A percentile compares a stretch with the other conserved stretches of the same genome.
These are phyloP conservation scores for Zelopaecilomyces penicillatus DNA, from an alignment of 2,329 filamentous ascomycete genomes.

Conservation along the genomic window DNA sequence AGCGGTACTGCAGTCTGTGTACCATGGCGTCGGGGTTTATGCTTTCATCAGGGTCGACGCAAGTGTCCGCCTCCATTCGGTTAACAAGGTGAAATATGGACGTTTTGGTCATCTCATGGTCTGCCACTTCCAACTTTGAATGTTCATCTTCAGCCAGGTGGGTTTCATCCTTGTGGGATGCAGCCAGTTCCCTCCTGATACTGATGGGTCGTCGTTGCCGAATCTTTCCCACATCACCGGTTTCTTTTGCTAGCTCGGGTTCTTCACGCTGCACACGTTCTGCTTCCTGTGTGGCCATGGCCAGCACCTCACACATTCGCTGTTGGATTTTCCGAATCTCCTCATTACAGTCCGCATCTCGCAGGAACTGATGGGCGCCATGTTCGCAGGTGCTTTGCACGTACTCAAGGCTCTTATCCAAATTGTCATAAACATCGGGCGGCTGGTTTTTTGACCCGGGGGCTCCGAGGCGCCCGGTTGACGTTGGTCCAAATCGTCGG, in stretches of 20 bases:
- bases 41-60: constrained; percentile 34
- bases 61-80: constrained; percentile 25
- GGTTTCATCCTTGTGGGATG: constrained; percentile 20
- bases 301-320: constrained; percentile 55
- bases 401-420: constrained; percentile 71
- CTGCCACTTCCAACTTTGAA: constrained; percentile 13
- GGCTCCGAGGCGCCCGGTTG: constrained; percentile 18
- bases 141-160: constrained; percentile 16
- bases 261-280: constrained; percentile 47
- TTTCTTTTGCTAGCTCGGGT: constrained; percentile 32
- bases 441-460: constrained; percentile 15
- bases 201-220: constrained; percentile 45
- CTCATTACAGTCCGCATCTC: constrained; percentile 73
- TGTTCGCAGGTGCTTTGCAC: constrained; percentile 77
- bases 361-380: constrained; percentile 81
- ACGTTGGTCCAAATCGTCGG: constrained; percentile 22
- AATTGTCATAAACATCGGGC: constrained; percentile 56
- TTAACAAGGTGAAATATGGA: constrained; percentile 11
- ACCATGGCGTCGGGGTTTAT: constrained; percentile 29
- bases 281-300: constrained; percentile 51
- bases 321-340: constrained; percentile 64
- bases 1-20: constrained; percentile 34
- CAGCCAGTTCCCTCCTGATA: constrained; percentile 39
- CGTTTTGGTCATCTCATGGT: constrained; percentile 11
- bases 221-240: constrained; percentile 30